Evolutionary conservation across 2,329 filamentous ascomycete genomes (phyloP).

Genomic region (Botrytis medusae): DNA sequence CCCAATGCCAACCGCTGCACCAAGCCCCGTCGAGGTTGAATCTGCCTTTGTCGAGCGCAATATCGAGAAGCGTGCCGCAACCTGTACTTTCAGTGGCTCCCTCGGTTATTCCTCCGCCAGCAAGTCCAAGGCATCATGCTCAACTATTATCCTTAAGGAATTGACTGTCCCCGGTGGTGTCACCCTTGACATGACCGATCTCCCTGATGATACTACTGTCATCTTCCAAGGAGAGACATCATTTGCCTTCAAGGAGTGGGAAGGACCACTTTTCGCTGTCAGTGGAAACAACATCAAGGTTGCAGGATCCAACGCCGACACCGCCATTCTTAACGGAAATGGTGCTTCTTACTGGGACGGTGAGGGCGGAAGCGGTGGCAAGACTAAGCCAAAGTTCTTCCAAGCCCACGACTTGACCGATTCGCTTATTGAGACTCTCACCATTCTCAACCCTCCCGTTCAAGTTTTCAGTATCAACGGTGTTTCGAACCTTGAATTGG

Average conservation of each 20-base stretch:
- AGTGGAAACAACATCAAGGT: not conserved
- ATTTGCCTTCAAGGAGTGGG: not conserved
- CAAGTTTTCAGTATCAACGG: not conserved
- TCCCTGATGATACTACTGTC: not conserved
- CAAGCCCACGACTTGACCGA: not conserved
- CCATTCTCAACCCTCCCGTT: not conserved
- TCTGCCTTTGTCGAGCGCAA: not conserved
- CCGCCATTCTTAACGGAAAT: not conserved
- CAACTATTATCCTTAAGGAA: not conserved
- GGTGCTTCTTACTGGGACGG: not conserved
- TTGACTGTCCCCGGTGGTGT: not conserved
- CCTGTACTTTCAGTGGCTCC: not conserved
- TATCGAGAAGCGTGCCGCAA: not conserved
- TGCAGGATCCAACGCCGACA: not conserved
- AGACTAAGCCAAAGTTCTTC: not conserved
- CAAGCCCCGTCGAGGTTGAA: not conserved
- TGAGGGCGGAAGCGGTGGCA: not conserved
- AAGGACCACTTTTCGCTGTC: not conserved
- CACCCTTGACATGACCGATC: not conserved
- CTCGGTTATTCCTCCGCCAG: not conserved
- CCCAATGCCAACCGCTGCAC: not conserved
- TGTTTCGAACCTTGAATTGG: not conserved
- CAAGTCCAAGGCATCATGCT: not conserved
- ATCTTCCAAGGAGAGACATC: conserved; percentile 1
- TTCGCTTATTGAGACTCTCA: not conserved